phyloP scores from a whole-genome alignment of 106 monocot genomes.

The Dendrobium huoshanense region DNA sequence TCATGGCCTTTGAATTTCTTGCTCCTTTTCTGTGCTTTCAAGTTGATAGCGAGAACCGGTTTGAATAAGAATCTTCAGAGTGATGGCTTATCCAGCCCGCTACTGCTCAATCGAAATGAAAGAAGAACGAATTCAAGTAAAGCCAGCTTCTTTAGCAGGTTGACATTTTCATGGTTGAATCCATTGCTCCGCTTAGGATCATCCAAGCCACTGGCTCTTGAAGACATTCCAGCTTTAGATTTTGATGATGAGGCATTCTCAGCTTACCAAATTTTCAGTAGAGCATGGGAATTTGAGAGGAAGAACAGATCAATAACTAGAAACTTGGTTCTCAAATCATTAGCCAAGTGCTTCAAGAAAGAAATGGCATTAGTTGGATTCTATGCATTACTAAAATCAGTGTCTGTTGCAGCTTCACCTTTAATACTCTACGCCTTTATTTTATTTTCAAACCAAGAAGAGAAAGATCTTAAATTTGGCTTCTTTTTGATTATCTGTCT shows the following conservation, averaged over 20 bases:
- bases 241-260: slow-evolving; percentile 39
- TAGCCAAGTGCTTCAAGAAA: slow-evolving; percentile 52
- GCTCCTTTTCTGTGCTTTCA: slow-evolving; percentile 39
- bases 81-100: slow-evolving; percentile 23
- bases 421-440: slow-evolving; percentile 62
- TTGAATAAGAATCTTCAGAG: not conserved
- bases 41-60: not conserved
- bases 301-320: slow-evolving; percentile 9
- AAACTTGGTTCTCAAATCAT: slow-evolving; percentile 36
- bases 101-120: slow-evolving; percentile 20
- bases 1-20: slow-evolving; percentile 34
- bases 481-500: slow-evolving; percentile 32
- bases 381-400: slow-evolving; percentile 54
- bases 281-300: slow-evolving; percentile 29
- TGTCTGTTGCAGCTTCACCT: slow-evolving; percentile 29
- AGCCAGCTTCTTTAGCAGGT: slow-evolving; percentile 39
- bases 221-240: slow-evolving; percentile 53
- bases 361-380: slow-evolving; percentile 55
- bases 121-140: slow-evolving; percentile 13
- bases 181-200: slow-evolving; percentile 50
- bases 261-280: slow-evolving; percentile 42
- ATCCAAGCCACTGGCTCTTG: slow-evolving; percentile 37
- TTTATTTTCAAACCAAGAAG: slow-evolving; percentile 27
- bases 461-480: slow-evolving; percentile 22
- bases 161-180: slow-evolving; percentile 82